A percentile compares a stretch with the other conserved stretches of the same genome.
phyloP scores from a whole-genome alignment of 768 basidiomycete species.

The Epithele typhae region DNA sequence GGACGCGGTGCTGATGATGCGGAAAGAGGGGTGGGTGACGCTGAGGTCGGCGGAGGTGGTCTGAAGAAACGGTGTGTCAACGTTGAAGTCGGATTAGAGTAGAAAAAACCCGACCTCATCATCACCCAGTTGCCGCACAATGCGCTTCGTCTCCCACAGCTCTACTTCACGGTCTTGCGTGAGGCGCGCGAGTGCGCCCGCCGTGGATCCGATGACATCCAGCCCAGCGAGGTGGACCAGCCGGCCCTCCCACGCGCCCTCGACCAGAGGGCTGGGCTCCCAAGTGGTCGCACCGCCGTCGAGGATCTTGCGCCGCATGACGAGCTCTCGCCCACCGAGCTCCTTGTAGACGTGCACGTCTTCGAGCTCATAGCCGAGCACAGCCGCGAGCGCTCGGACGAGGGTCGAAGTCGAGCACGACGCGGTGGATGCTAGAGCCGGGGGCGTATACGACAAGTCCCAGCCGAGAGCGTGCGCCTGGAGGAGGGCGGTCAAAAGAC shows the following conservation, averaged over 20 bases:
- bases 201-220: conserved; percentile 64
- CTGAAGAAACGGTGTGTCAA: too few relatives aligned
- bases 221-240: conserved; percentile 56
- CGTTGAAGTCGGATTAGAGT: too few relatives aligned
- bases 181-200: conserved; percentile 55
- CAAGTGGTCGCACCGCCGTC: conserved; percentile 50
- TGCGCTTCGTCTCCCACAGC: conserved; percentile 59
- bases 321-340: conserved; percentile 57
- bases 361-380: conserved; percentile 59
- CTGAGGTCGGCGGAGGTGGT: conserved; percentile 38
- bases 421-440: conserved; percentile 52
- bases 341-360: conserved; percentile 66
- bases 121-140: conserved; percentile 44
- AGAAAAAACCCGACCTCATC: conserved; percentile 37
- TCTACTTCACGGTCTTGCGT: conserved; percentile 61
- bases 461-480: conserved; percentile 62
- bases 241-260: conserved; percentile 52
- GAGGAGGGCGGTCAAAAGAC: conserved; percentile 52
- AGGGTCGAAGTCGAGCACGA: conserved; percentile 59
- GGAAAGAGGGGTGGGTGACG: conserved; percentile 53
- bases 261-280: conserved; percentile 56
- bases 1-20: conserved; percentile 57
- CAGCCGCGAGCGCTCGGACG: conserved; percentile 46
- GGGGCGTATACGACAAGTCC: conserved; percentile 63
- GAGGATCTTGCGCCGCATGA: conserved; percentile 57